Base-by-base conservation (phyloP, 73 alveolate species). In the Tetrahymena borealis region DNA sequence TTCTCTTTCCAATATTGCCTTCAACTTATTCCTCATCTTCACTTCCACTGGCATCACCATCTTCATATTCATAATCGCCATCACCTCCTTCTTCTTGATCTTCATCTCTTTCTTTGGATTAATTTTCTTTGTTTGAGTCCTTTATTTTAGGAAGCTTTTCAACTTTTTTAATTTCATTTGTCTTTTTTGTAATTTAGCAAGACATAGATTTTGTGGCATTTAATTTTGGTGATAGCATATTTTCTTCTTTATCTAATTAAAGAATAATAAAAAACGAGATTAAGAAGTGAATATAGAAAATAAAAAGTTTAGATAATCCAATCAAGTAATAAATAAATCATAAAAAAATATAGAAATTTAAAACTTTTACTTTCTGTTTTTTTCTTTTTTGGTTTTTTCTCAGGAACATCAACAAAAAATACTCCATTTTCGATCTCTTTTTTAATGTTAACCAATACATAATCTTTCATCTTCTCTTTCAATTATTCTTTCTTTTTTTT, bases 21-120 rank as follows among this genome's bases (percentile, higher is more conserved):
- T 93, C 92, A 79, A 38, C 95, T n/a, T 91, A 39, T 32, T 91
- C 95, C 16, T 39, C 39, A 32, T 93, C 95, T 36, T 92, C 95
- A 35, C 77, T 31, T 37, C 78, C 78, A 40, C 91, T 93, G 16
- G 78, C 93, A 32, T 93, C 91, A 10, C 91, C 78, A 4, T 78
- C 91, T n/a, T 79, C 90, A 33, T 40, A 85, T 18, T 91, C 95
- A 40, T 31, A 91, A 32, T 93, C 95, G 3, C 78, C 43, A 77
- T 79, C 78, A 32, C 79, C 40, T n/a, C 78, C 78, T 39, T 79
- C 43, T 24, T 79, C 95, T 78, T 79, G 77, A 9, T 93, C 60
- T 40, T 93, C 91, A 32, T 79, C 90, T 35, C 91, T 38, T 39
- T 85, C 60, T 85, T 93, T 93, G 16, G 91, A 39, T 3, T 60